Evolutionary conservation across 2,329 filamentous ascomycete species (phyloP).

Genomic region (Penicillium thymicola): DNA sequence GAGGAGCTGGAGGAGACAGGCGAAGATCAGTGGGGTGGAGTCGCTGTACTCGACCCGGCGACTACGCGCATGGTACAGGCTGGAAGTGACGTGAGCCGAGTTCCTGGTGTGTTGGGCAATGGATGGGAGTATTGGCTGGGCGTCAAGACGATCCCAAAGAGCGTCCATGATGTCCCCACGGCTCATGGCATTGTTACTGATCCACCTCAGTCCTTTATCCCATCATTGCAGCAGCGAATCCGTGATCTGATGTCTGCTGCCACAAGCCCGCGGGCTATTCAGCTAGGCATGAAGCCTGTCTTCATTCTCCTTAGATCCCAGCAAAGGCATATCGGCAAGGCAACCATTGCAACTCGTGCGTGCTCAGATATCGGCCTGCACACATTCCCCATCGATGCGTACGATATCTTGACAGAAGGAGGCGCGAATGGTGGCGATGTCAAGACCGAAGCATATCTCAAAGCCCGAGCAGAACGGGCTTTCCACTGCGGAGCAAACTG

Average conservation of each 20-base stretch:
- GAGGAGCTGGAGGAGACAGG: slow-evolving; percentile 57
- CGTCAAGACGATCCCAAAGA: slow-evolving; percentile 61
- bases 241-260: slow-evolving; percentile 83
- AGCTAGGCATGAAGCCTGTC: slow-evolving; percentile 80
- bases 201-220: slow-evolving; percentile 48
- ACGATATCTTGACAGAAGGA: slow-evolving; percentile 91
- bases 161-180: slow-evolving; percentile 30
- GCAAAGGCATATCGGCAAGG: slow-evolving; percentile 89
- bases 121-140: slow-evolving; percentile 90
- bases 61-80: slow-evolving; percentile 89
- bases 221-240: slow-evolving; percentile 65
- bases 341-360: slow-evolving; percentile 70
- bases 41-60: slow-evolving; percentile 79
- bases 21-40: slow-evolving; percentile 76
- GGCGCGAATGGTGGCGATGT: slow-evolving; percentile 83
- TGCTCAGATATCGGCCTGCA: slow-evolving; percentile 89
- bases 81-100: slow-evolving; percentile 76
- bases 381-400: slow-evolving; percentile 82
- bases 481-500: slow-evolving; percentile 81
- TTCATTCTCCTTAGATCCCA: slow-evolving; percentile 87
- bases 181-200: slow-evolving; percentile 39
- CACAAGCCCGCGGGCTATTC: slow-evolving; percentile 81
- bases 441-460: slow-evolving; percentile 87
- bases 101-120: slow-evolving; percentile 72
- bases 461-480: slow-evolving; percentile 81